Base-by-base conservation (phyloP, 2,329 filamentous ascomycete species). In the Mariannaea sp. region DNA sequence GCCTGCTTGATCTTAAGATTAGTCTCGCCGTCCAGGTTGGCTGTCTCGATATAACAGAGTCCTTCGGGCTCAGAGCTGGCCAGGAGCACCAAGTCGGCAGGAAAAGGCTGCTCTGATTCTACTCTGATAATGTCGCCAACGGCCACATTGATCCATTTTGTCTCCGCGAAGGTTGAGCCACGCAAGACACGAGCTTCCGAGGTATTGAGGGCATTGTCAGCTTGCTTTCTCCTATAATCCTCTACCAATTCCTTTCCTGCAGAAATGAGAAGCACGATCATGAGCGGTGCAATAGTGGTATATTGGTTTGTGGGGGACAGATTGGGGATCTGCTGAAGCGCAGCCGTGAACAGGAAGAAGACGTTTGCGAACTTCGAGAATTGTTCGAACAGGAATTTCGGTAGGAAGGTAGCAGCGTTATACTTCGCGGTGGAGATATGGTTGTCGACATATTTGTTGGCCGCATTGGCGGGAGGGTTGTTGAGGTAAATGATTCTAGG, bases 291-390 rank as follows among this genome's bases (percentile, higher is more conserved):
- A 69, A 99, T 97, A 30, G 95, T 99, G 5, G 94, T 99, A 70
- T 92, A 99, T 73, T 81, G 84, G 75, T 97, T 97, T 8, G 94
- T 99, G 7, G 95, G 94, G 27, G 92, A 96, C 57, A 99, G 87
- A 61, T 89, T 87, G 17, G 94, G 94, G 57, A 99, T 96, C 72
- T 99, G 94, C 77, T 99, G 94, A 39, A 99, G 77, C 33, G 85
- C 87, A 13, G 94, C 92, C 30, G 94, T 99, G 73, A 99, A 97
- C 71, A 99, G 83, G 88, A 99, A 99, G 80, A 99, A 99, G 68
- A 99, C 75, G 75, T 99, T 99, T 78, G 94, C 94, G 74, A 97
- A 96, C 79, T 97, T 99, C 57, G 92, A 97, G 76, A 99, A 99
- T 71, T 99, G 94, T 73, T 99, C 94, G 72, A 93, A 92, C 51